phyloP scores from a whole-genome alignment of 2,329 filamentous ascomycete genomes.

The Thelonectria discophora region DNA sequence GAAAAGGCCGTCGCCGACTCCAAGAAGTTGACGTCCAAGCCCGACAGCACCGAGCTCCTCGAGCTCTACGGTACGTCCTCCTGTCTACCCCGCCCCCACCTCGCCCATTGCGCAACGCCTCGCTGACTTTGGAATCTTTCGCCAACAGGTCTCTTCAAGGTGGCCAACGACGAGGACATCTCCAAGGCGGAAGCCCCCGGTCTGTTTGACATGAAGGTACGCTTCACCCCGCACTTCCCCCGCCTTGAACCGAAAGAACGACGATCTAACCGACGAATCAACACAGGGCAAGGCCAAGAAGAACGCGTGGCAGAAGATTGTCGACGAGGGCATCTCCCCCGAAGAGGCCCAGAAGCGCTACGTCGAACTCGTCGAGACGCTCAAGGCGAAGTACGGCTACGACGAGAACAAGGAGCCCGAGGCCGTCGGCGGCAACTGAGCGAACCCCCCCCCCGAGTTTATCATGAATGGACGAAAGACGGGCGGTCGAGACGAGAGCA shows the following conservation, averaged over 20 bases:
- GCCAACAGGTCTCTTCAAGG: constrained; percentile 65
- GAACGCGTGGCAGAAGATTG: constrained; percentile 76
- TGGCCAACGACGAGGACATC: constrained; percentile 66
- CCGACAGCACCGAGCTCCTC: constrained; percentile 70
- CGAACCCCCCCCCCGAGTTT: constrained; percentile 15
- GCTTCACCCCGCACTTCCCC: constrained; percentile 7
- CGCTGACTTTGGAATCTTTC: constrained; percentile 8
- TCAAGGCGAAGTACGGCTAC: constrained; percentile 76
- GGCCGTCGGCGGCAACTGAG: constrained; percentile 54
- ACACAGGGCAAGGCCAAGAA: constrained; percentile 81
- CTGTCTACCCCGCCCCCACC: neutral
- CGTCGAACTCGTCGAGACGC: constrained; percentile 73
- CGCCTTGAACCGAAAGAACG: no score
- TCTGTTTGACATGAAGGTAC: constrained; percentile 75
- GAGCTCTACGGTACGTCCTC: constrained; percentile 63
- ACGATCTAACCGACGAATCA: constrained; percentile 21
- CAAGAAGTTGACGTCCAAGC: constrained; percentile 74
- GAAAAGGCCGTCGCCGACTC: constrained; percentile 67
- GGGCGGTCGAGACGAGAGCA: constrained; percentile 17
- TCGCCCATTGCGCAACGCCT: neutral
- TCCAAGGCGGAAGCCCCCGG: constrained; percentile 65
- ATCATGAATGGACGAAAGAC: constrained; percentile 20
- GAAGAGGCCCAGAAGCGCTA: constrained; percentile 80
- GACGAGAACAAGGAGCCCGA: constrained; percentile 71
- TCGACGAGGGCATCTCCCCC: constrained; percentile 68